These are phyloP conservation scores for Melastoma candidum DNA, from an alignment of 441 rosid species.

Conservation along the genomic window DNA sequence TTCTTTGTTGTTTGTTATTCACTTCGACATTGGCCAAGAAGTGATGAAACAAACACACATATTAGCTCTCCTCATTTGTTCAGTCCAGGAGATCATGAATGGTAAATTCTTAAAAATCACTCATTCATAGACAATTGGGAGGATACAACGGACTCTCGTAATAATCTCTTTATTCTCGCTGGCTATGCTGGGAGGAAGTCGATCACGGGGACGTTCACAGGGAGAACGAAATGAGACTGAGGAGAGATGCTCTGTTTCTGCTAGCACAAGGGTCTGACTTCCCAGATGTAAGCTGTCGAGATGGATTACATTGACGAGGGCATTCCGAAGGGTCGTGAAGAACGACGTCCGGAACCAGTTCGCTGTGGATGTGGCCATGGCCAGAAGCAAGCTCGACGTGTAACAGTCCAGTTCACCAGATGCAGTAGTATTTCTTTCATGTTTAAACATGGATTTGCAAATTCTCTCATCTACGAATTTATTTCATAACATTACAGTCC, in stretches of 20 bases:
- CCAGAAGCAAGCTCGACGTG: constrained; percentile 48
- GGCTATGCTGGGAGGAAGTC: constrained; percentile 40
- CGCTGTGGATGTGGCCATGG: constrained; percentile 26
- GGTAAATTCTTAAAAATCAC: no score
- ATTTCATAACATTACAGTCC: no score
- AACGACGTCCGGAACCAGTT: constrained; percentile 45
- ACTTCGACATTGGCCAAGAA: no score
- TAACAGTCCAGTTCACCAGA: not conserved
- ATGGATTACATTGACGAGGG: constrained; percentile 32
- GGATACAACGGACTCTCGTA: not conserved
- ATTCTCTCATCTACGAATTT: no score
- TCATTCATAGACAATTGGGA: no score
- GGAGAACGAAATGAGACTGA: constrained; percentile 47
- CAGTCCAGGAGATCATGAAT: no score
- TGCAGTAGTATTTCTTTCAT: no score
- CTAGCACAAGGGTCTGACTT: constrained; percentile 19
- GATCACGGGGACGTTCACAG: constrained; percentile 53
- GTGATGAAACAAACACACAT: no score
- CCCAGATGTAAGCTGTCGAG: constrained; percentile 32
- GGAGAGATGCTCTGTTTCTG: constrained; percentile 34
- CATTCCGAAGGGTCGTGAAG: constrained; percentile 35
- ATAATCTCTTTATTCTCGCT: constrained; percentile 5
- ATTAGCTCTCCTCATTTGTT: no score
- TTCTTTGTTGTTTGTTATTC: no score
- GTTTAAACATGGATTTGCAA: no score